Percentiles rank a stretch among this genome's conserved stretches.
phyloP scores from a whole-genome alignment of 306 rosid species.

The Ormosia semicastrata region DNA sequence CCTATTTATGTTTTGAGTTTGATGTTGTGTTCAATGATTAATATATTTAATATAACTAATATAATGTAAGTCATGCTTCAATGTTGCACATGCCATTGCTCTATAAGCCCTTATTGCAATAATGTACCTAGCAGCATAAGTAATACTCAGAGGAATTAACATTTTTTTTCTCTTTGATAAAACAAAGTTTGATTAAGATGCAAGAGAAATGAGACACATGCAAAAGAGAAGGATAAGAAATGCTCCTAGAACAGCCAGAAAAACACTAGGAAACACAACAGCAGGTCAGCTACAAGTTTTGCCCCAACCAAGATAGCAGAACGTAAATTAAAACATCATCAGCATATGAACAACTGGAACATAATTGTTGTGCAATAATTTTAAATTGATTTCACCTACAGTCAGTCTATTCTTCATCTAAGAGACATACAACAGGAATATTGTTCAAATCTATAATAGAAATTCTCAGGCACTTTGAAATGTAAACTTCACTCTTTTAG shows the following conservation, averaged over 20 bases:
- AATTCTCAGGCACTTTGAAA: constrained; percentile 4
- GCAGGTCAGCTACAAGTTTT: not conserved
- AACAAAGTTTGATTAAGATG: not conserved
- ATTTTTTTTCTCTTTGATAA: not conserved
- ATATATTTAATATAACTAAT: not conserved
- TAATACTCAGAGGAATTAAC: not conserved
- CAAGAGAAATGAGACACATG: not conserved
- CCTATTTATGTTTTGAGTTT: not conserved
- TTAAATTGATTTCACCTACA: not conserved
- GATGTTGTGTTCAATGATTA: not conserved
- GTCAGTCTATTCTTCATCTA: not conserved
- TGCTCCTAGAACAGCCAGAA: not conserved
- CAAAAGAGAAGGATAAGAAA: not conserved
- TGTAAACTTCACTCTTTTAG: not conserved
- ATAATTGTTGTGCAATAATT: not conserved
- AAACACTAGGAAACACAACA: not conserved
- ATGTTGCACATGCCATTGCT: not conserved
- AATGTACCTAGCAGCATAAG: not conserved
- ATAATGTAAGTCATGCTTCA: not conserved
- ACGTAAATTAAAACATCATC: not conserved
- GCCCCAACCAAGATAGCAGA: not conserved
- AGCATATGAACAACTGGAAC: not conserved
- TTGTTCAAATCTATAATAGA: not conserved
- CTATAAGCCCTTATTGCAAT: not conserved
- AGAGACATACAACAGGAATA: constrained; percentile 12